Percentiles rank a stretch among this genome's conserved stretches.
These are phyloP conservation scores for Wallacemonas rigidus DNA, from an alignment of 208 protist genomes.

Conservation along the genomic window DNA sequence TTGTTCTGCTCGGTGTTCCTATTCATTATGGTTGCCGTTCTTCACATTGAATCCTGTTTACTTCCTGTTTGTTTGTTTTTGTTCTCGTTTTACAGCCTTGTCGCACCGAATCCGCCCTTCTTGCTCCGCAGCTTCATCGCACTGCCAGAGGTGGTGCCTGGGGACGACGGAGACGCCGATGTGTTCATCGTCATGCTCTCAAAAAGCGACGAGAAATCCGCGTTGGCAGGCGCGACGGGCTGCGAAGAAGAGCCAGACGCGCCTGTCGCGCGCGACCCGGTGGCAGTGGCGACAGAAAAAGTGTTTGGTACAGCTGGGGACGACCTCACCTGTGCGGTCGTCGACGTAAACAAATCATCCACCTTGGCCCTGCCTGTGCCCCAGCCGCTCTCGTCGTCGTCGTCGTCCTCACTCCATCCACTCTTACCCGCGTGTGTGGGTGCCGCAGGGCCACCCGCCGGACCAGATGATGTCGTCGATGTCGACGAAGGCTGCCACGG, in stretches of 20 bases:
- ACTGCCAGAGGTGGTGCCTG: slow-evolving; percentile 2
- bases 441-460: too few species aligned
- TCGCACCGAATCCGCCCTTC: slow-evolving; percentile 61
- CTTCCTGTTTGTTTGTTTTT: background rate
- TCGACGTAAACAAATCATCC: slow-evolving; percentile 8
- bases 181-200: slow-evolving; percentile 10
- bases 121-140: slow-evolving; percentile 57
- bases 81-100: slow-evolving; percentile 25
- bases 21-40: too few species aligned
- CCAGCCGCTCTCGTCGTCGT: slow-evolving; percentile 13
- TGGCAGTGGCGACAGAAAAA: background rate
- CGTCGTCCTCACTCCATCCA: slow-evolving; percentile 19
- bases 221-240: slow-evolving; percentile 3
- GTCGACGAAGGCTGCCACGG: background rate
- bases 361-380: slow-evolving; percentile 12
- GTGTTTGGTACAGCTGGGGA: background rate
- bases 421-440: background rate
- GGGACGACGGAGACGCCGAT: background rate
- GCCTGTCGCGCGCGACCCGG: background rate
- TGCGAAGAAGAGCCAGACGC: background rate
- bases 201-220: slow-evolving; percentile 13
- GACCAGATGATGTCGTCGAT: background rate
- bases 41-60: background rate
- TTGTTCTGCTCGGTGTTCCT: too few species aligned
- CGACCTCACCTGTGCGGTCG: slow-evolving; percentile 1